Percentiles rank a stretch among this genome's conserved stretches.
Conservation (phyloP, 139 green algal species). For the Choricystis sp. region DNA sequence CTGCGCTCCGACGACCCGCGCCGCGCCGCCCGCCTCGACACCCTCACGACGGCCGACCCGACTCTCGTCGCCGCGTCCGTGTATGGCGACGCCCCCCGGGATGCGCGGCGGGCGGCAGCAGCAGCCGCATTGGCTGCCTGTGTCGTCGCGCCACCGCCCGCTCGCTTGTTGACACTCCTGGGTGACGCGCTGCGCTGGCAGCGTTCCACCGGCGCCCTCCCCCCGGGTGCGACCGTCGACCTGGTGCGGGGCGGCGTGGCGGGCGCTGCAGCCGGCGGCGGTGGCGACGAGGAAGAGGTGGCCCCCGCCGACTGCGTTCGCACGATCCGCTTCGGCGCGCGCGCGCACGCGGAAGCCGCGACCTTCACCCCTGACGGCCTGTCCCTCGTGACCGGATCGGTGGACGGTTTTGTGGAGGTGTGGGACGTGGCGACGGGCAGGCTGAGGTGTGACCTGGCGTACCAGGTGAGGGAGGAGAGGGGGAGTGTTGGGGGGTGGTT, state of each 20-base stretch:
- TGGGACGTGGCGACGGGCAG: conserved; percentile 85
- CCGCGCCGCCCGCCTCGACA: conserved; percentile 67
- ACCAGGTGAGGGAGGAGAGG: too few species aligned
- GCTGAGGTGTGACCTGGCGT: conserved; percentile 82
- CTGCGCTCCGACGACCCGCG: conserved; percentile 77
- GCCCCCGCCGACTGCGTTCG: conserved; percentile 43
- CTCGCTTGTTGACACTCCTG: conserved; percentile 82
- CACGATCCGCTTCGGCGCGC: conserved; percentile 51
- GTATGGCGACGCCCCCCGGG: conserved; percentile 50
- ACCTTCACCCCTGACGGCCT: conserved; percentile 73
- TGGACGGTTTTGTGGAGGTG: conserved; percentile 95
- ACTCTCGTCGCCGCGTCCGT: conserved; percentile 73
- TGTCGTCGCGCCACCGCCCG: conserved; percentile 70
- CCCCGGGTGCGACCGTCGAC: conserved; percentile 75
- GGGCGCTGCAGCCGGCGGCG: conserved; percentile 22
- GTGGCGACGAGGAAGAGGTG: conserved; percentile 74
- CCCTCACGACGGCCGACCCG: conserved; percentile 27
- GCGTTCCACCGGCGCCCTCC: conserved; percentile 43
- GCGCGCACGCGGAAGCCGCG: conserved; percentile 59
- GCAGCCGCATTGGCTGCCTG: conserved; percentile 63
- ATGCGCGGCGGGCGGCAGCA: conserved; percentile 71
- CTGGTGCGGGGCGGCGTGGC: conserved; percentile 57
- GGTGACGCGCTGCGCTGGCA: conserved; percentile 67
- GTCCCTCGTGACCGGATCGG: conserved; percentile 67
- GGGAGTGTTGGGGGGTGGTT: too few species aligned